Evolutionary conservation across 257 asterid genomes (phyloP), one percentile per base, ranked within the genome.

Genomic region (Lithospermum erythrorhizon): DNA sequence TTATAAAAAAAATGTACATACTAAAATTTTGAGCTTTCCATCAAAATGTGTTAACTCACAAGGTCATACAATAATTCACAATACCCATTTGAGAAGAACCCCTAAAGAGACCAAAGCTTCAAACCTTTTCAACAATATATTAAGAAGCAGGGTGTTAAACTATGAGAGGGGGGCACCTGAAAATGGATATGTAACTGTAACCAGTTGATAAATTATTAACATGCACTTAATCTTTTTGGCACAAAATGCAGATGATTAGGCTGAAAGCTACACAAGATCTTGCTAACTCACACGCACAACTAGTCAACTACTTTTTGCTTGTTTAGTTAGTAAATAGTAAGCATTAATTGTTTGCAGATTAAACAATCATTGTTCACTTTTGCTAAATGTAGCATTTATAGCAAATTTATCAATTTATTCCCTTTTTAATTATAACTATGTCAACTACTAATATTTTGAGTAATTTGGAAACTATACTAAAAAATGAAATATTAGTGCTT

Each of bases 181-280:
- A 24, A 22, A 64, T 55, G 73, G 32, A 27, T 6, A 27, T 27
- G 4, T 27, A 27, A 27, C 4, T 27, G 4, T 7, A 27, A 27
- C 32, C 32, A 27, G 6, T 52, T 64, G 52, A 47, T 68, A 53
- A 49, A 65, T 63, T 45, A 61, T 59, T 21, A 54, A 63, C 71
- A 66, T 60, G 71, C 69, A 60, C 62, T 67, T n/a, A n/a, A n/a
- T n/a, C n/a, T n/a, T n/a, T n/a, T n/a, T n/a, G n/a, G n/a, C n/a
- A n/a, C n/a, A n/a, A 2, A 72, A 57, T 76, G 68, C 64, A 70
- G 76, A 71, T 62, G 53, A 68, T 18, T 21, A 67, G 67, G 59
- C 78, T 58, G 66, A n/a, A n/a, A n/a, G n/a, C n/a, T n/a, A n/a
- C 54, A 58, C 14, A 6, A 60, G 59, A 67, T 51, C n/a, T 55